A percentile compares a stretch with the other conserved stretches of the same genome.
Evolutionary conservation across 1,139 yeast species (phyloP).

Genomic region (Spathaspora sp.): DNA sequence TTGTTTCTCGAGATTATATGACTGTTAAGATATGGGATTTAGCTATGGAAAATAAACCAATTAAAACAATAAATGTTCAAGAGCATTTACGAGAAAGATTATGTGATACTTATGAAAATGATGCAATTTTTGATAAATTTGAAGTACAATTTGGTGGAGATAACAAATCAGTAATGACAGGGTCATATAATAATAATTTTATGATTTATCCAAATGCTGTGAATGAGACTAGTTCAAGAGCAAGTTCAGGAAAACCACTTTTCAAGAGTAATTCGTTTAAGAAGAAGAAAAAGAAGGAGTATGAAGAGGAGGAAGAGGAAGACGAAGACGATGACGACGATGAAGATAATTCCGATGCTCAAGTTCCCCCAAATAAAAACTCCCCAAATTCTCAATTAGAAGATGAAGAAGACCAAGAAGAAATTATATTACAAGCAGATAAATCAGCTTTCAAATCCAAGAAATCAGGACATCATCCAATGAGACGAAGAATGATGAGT

Average conservation of each 20-base stretch:
- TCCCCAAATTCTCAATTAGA: constrained; percentile 39
- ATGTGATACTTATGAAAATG: constrained; percentile 97
- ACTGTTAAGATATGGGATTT: constrained; percentile 98
- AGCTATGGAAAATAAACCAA: constrained; percentile 93
- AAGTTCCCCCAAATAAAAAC: constrained; percentile 30
- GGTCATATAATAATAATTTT: constrained; percentile 94
- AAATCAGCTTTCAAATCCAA: constrained; percentile 91
- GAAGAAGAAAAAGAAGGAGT: constrained; percentile 16
- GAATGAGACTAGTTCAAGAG: constrained; percentile 17
- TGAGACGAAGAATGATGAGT: constrained; percentile 48
- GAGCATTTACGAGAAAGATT: constrained; percentile 91
- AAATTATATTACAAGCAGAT: constrained; percentile 91
- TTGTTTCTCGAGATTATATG: constrained; percentile 95
- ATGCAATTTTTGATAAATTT: constrained; percentile 97
- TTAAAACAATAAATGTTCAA: constrained; percentile 92
- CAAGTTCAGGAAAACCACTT: constrained; percentile 9
- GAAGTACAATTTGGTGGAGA: constrained; percentile 96
- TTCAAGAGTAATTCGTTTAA: constrained; percentile 13
- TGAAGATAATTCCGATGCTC: constrained; percentile 42
- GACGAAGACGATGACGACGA: constrained; percentile 42
- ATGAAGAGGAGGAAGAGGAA: constrained; percentile 21
- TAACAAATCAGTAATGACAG: constrained; percentile 90
- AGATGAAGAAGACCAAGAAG: constrained; percentile 62
- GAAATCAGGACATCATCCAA: constrained; percentile 43
- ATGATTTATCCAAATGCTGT: constrained; percentile 91